Base-by-base conservation (phyloP, 116 monocot species). In the Thalassia testudinum region DNA sequence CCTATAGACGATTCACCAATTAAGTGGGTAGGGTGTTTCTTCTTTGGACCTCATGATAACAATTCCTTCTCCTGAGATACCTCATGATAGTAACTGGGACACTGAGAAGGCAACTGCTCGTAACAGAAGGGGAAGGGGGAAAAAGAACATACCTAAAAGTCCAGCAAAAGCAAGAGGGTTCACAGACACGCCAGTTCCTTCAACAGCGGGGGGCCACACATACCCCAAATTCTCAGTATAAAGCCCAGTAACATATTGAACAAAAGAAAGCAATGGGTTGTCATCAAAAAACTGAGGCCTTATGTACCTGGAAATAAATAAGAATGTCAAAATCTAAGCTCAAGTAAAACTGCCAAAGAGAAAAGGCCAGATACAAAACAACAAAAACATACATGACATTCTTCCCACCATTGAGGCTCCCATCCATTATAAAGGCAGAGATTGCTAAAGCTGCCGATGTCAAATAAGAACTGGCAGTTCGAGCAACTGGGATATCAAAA, bases 121-220 rank as follows among this genome's bases (percentile, higher is more conserved):
- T 7, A 14, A 8, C 14, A 14, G 40, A 59, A 45, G n/a, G 56
- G 45, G 21, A 49, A 43, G 26, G 12, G 47, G 1, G 22, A 56
- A 2, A 26, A 13, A 3, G 44, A 12, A 44, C 17, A 26, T 52
- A 82, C 82, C 89, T 62, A 89, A 56, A 66, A 89, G 89, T 12
- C 89, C 89, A 54, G 89, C 84, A 64, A 89, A 89, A 62, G 89
- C 89, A 60, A 89, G 89, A 24, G 89, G 89, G 58, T 89, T 75
- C 15, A 80, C 80, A 20, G 89, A 80, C 17, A 89, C 80, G n/a
- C 89, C 89, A 27, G 83, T 80, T 11, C 89, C 89, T 75, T 89
- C 84, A 27, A 89, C 71, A 24, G 89, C 83, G 60, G 80, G 84
- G 0, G 84, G 89, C 21, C 83, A 69, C 18, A 89, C 89, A 72